Conservation (phyloP, 805 yeast species). For the Suhomyces prunicola region DNA sequence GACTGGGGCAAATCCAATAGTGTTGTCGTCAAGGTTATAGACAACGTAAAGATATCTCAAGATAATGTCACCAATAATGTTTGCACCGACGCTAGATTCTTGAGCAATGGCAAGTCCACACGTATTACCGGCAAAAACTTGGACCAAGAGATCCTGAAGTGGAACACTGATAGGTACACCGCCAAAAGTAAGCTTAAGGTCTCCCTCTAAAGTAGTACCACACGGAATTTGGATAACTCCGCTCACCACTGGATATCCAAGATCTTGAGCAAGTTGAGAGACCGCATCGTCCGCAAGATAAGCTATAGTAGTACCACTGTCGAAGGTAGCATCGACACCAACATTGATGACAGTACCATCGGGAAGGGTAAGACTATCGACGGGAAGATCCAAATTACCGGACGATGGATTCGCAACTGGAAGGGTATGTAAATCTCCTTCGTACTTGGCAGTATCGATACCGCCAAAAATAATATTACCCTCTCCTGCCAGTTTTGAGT, state of each 20-base stretch:
- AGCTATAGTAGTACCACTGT: conserved; percentile 8
- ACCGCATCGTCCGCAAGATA: conserved; percentile 4
- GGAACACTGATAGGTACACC: background rate
- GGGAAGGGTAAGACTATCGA: background rate
- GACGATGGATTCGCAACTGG: background rate
- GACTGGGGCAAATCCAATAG: conserved; percentile 46
- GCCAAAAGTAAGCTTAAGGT: background rate
- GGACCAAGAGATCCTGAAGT: background rate
- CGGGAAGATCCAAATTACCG: background rate
- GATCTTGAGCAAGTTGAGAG: background rate
- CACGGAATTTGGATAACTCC: background rate
- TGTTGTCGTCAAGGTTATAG: conserved; percentile 55
- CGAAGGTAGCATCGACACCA: background rate
- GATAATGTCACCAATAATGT: conserved; percentile 58
- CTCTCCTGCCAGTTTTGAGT: conserved; percentile 10
- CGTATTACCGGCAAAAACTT: background rate
- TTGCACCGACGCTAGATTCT: too few species aligned
- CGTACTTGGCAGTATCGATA: conserved; percentile 23
- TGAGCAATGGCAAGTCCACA: background rate
- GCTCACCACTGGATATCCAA: background rate
- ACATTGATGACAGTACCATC: conserved; percentile 8
- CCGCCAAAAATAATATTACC: conserved; percentile 31
- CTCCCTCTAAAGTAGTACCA: background rate
- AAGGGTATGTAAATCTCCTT: conserved; percentile 13
- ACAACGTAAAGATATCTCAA: conserved; percentile 63